Evolutionary conservation across 1,284 basidiomycete species (phyloP).

Genomic region (Cutaneotrichosporon cyanovorans): DNA sequence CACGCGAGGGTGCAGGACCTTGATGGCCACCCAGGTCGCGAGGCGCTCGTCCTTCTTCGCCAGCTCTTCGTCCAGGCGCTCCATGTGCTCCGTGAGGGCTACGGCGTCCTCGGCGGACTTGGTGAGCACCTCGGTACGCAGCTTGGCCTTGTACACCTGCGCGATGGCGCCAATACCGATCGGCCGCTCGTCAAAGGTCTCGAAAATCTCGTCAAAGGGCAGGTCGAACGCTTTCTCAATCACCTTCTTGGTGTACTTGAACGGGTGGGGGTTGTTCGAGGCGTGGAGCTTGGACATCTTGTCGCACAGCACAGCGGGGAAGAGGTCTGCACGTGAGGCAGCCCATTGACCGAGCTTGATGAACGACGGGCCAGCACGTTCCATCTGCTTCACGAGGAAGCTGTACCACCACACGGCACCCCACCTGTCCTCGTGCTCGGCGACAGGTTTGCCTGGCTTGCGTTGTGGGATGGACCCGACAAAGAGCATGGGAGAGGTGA

Average conservation of each 20-base stretch:
- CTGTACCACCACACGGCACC: conserved; percentile 94
- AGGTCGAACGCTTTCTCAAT: conserved; percentile 77
- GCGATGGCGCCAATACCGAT: conserved; percentile 98
- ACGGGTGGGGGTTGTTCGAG: conserved; percentile 72
- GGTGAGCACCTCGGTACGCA: conserved; percentile 75
- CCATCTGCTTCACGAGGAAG: conserved; percentile 81
- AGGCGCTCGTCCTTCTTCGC: conserved; percentile 37
- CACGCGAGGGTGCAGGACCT: conserved; percentile 64
- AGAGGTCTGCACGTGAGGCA: conserved; percentile 86
- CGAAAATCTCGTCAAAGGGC: conserved; percentile 83
- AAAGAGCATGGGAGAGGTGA: conserved; percentile 76
- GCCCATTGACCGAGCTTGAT: conserved; percentile 99
- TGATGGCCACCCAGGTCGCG: conserved; percentile 86
- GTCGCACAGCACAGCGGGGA: conserved; percentile 84
- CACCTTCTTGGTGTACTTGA: conserved; percentile 71
- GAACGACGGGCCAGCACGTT: conserved; percentile 91
- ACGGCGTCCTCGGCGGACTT: conserved; percentile 23
- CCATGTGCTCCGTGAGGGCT: conserved; percentile 40
- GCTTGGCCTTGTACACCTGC: conserved; percentile 82
- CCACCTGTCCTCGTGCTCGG: conserved; percentile 61
- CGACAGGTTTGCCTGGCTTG: conserved; percentile 37
- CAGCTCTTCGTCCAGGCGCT: conserved; percentile 1
- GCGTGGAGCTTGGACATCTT: conserved; percentile 83
- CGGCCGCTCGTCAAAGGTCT: conserved; percentile 75
- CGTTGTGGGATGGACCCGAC: conserved; percentile 54